Percentiles rank a stretch among this genome's conserved stretches.
These are phyloP conservation scores for Dictyostelium brefeldianum DNA, from an alignment of 78 protist species.

Conservation along the genomic window DNA sequence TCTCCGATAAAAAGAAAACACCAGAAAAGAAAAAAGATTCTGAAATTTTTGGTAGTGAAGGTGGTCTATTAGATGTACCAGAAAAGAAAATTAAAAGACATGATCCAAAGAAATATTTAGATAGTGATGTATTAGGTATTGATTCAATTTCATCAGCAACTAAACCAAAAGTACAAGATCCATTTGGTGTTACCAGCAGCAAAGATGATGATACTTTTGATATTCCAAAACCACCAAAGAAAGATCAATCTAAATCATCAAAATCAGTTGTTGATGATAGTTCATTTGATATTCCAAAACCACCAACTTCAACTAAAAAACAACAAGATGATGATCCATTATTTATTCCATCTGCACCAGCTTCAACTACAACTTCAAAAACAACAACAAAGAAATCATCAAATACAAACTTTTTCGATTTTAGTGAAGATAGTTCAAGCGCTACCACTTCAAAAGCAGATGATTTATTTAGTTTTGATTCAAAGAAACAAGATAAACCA, in stretches of 20 bases:
- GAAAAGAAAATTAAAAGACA: slow-evolving; percentile 44
- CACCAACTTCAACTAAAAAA: background rate
- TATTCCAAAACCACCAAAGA: slow-evolving; percentile 11
- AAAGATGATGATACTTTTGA: background rate
- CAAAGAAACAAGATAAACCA: slow-evolving; percentile 1
- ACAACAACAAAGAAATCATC: background rate
- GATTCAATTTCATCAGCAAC: background rate
- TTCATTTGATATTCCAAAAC: background rate
- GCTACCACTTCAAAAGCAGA: no score
- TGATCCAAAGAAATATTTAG: slow-evolving; percentile 47
- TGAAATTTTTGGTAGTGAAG: slow-evolving; percentile 55
- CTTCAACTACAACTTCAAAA: background rate
- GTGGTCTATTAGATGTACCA: slow-evolving; percentile 54
- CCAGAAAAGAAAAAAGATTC: background rate
- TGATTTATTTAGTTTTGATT: slow-evolving; percentile 14
- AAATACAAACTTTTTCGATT: slow-evolving; percentile 43
- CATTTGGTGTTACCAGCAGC: background rate
- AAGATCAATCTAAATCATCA: background rate
- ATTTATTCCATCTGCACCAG: background rate
- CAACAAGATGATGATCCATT: slow-evolving; percentile 23
- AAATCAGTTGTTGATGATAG: background rate
- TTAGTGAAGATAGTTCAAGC: background rate
- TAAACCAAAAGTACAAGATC: slow-evolving; percentile 33
- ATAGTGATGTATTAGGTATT: slow-evolving; percentile 47
- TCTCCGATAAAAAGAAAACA: background rate